Percentiles rank a stretch among this genome's conserved stretches.
Evolutionary conservation across 1,284 basidiomycete genomes (phyloP).

Genomic region (Cystobasidium sp.): DNA sequence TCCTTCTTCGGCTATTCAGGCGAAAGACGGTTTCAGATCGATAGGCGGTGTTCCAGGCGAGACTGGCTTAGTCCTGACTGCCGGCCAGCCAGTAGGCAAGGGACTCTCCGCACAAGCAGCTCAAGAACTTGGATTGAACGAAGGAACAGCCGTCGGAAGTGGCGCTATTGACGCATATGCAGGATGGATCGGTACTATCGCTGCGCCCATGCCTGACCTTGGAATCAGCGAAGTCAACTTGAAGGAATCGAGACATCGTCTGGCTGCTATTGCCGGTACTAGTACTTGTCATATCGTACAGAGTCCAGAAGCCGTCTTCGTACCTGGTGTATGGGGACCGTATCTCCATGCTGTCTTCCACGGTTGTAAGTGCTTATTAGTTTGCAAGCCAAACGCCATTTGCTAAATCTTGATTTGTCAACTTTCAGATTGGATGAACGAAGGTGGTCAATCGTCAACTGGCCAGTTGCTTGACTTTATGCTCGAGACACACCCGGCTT

Average conservation of each 20-base stretch:
- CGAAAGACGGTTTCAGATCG: slow-evolving; percentile 69
- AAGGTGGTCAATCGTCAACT: slow-evolving; percentile 96
- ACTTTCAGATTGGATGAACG: slow-evolving; percentile 91
- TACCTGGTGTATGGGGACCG: slow-evolving; percentile 94
- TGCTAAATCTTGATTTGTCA: too few species aligned
- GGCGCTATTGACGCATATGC: slow-evolving; percentile 98
- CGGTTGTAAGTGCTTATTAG: slow-evolving; percentile 62
- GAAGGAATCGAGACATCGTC: slow-evolving; percentile 75
- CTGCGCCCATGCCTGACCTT: slow-evolving; percentile 68
- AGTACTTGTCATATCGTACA: slow-evolving; percentile 90
- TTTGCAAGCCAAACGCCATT: too few species aligned
- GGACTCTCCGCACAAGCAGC: slow-evolving; percentile 81
- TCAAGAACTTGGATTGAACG: slow-evolving; percentile 77
- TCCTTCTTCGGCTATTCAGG: slow-evolving; percentile 46
- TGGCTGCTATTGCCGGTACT: slow-evolving; percentile 93
- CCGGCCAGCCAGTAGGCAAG: slow-evolving; percentile 84
- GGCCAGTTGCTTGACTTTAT: slow-evolving; percentile 88
- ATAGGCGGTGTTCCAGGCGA: slow-evolving; percentile 72
- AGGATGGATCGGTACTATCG: slow-evolving; percentile 97
- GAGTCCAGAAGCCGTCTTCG: slow-evolving; percentile 77
- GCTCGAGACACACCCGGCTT: slow-evolving; percentile 87
- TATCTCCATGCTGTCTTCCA: slow-evolving; percentile 89
- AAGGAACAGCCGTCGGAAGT: slow-evolving; percentile 92
- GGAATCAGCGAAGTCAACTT: slow-evolving; percentile 62
- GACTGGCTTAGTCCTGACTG: slow-evolving; percentile 73